Base-by-base conservation (phyloP, 345 rosid genomes). In the Brassica nigra region DNA sequence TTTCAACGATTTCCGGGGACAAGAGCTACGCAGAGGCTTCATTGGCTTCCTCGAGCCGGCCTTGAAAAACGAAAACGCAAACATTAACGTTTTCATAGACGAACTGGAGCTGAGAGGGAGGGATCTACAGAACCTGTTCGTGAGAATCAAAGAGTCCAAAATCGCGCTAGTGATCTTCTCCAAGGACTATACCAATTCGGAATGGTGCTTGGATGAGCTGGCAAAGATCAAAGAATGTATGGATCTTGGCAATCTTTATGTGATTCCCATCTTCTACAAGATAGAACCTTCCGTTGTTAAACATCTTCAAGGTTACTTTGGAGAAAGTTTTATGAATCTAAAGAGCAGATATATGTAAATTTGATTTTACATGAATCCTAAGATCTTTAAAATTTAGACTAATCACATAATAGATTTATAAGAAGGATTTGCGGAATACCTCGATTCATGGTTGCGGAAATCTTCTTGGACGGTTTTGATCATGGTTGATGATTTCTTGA, bases 91-190 rank as follows among this genome's bases (percentile, higher is more conserved):
- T 62, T 62, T 62, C 37, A 62, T 62, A 12, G 66, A 62, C 16
- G 66, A 62, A 37, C 9, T 29, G 16, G 66, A 62, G 37, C 66
- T 62, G 66, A 62, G 66, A 6, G 66, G 66, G 8, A 62, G 18
- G 66, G 66, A 62, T 62, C 66, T 62, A 62, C 66, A 62, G 16
- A 65, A 65, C 27, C 68, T 65, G 27, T 65, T 65, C 6, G 6
- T 33, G 28, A 65, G 44, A 39, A 65, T 65, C 68, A 9, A 34
- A 30, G 68, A 15, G 68, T 34, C 68, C 1, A 65, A 34, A 16
- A 65, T 65, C 14, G n/a, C 68, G 2, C 47, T 65, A 9, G 68
- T 65, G 44, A 65, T 65, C 3, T 65, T 65, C 68, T 65, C 68
- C 6, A 65, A 65, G 14, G 47, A 34, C 28, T 65, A 65, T 7